phyloP scores from a whole-genome alignment of 345 rosid species.

The Combretum micranthum region DNA sequence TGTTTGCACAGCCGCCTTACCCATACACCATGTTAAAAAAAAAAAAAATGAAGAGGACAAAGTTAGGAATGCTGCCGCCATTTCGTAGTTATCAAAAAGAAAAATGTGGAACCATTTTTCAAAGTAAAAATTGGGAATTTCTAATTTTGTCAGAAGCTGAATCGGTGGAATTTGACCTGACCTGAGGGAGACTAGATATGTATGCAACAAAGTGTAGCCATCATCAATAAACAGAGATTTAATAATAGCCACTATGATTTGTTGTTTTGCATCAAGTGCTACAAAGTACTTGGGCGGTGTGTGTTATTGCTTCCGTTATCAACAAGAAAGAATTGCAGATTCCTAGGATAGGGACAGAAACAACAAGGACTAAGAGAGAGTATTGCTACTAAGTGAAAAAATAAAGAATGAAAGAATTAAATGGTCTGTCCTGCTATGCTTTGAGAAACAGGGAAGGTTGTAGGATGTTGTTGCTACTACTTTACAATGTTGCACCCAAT shows the following conservation, averaged over 20 bases:
- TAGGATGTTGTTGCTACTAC: too few relatives aligned
- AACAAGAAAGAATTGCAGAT: slow-evolving; percentile 7
- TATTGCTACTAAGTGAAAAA: not conserved
- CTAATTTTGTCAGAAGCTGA: not conserved
- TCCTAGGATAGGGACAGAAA: not conserved
- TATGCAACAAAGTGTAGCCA: too few relatives aligned
- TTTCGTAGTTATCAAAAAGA: too few relatives aligned
- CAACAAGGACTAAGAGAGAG: not conserved
- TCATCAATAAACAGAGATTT: not conserved
- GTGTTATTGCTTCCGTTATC: slow-evolving; percentile 14
- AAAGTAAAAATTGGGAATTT: too few relatives aligned
- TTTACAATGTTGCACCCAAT: not conserved
- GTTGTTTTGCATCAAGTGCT: not conserved
- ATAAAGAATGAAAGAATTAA: slow-evolving; percentile 21
- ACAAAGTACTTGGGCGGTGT: not conserved
- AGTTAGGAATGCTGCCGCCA: too few relatives aligned
- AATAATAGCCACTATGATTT: not conserved
- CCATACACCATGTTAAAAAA: too few relatives aligned
- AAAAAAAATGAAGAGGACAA: too few relatives aligned
- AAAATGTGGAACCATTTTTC: too few relatives aligned
- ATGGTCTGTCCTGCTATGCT: not conserved
- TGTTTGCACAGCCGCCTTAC: too few relatives aligned
- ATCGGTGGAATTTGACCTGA: too few relatives aligned
- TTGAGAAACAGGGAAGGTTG: not conserved
- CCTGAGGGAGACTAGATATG: too few relatives aligned